These are phyloP conservation scores for Cudoniella acicularis DNA, from an alignment of 495 filamentous ascomycete species.

Conservation along the genomic window DNA sequence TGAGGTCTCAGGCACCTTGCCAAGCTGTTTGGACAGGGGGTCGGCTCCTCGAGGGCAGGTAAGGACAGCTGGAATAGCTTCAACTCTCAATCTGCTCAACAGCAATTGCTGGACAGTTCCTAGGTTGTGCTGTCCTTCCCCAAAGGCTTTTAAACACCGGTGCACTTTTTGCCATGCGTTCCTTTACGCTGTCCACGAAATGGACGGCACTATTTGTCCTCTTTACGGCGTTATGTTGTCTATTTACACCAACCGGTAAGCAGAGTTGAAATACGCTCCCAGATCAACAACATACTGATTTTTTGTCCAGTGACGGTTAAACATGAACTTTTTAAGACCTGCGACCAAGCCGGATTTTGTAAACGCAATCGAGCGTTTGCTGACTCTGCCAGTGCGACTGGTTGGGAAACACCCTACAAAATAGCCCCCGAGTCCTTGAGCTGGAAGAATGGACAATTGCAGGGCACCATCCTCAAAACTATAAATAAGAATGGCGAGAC, in stretches of 20 bases:
- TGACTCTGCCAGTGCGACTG: slow-evolving; percentile 62
- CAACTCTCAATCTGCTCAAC: not conserved
- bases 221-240: slow-evolving; percentile 37
- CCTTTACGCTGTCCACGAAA: slow-evolving; percentile 40
- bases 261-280: not conserved
- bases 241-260: slow-evolving; percentile 51
- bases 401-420: slow-evolving; percentile 80
- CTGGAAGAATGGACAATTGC: slow-evolving; percentile 76
- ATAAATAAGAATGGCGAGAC: slow-evolving; percentile 55
- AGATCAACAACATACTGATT: not conserved
- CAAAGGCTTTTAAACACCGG: not conserved
- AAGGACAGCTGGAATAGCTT: slow-evolving; percentile 18
- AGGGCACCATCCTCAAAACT: slow-evolving; percentile 74
- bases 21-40: slow-evolving; percentile 1
- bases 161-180: slow-evolving; percentile 6
- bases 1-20: slow-evolving; percentile 1
- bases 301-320: slow-evolving; percentile 68
- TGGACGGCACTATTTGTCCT: slow-evolving; percentile 55
- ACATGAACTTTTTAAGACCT: slow-evolving; percentile 94
- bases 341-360: slow-evolving; percentile 92
- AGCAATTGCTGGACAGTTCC: slow-evolving; percentile 12
- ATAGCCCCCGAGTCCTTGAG: slow-evolving; percentile 66
- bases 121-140: not conserved
- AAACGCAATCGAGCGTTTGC: slow-evolving; percentile 88
- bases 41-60: not conserved